Evolutionary conservation across 139 green algal species (phyloP), one percentile per base, ranked within the genome.

Genomic region (Pycnococcus provasolii): DNA sequence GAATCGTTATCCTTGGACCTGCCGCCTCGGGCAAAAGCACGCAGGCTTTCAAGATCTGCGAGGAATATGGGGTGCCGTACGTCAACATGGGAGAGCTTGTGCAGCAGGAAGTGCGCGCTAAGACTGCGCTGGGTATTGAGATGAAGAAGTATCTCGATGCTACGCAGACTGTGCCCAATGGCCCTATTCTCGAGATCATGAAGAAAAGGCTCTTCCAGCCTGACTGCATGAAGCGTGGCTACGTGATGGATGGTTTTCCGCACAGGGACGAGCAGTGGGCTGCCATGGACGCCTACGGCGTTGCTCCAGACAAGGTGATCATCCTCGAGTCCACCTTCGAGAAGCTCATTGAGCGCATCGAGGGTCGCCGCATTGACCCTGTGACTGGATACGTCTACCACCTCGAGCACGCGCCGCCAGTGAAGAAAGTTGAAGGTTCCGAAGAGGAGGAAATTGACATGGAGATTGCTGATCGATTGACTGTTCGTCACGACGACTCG

Each of bases 171-270:
- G 82, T 91, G 66, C 82, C 83, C 7, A 53, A 73, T 40, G 48
- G 66, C 41, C 69, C 78, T 1, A 62, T 80, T 43, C 59, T 79
- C 59, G 45, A 72, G 54, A 62, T 79, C 2, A 50, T 84, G 4
- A 58, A 58, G 26, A 45, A 43, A 2, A 45, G 74, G 4, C 70
- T 89, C 62, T 39, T 53, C 2, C 43, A 77, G 57, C 53, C 67
- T 1, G 84, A 90, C 61, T 88, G 81, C 63, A 26, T 71, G 42
- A 57, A 70, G 8, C 58, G 59, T 1, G 86, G 86, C 71, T 92
- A 83, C 81, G 46, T 87, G 2, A 72, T 92, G 51, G 86, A 92
- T 62, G 86, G 84, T 65, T 90, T 88, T 72, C 86, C 86, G 6
- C 84, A 88, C 64, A 90, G 79, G 0, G 42, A 58, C 1, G 47